Base-by-base conservation (phyloP, 1,284 basidiomycete species). In the Leccinum laetum region DNA sequence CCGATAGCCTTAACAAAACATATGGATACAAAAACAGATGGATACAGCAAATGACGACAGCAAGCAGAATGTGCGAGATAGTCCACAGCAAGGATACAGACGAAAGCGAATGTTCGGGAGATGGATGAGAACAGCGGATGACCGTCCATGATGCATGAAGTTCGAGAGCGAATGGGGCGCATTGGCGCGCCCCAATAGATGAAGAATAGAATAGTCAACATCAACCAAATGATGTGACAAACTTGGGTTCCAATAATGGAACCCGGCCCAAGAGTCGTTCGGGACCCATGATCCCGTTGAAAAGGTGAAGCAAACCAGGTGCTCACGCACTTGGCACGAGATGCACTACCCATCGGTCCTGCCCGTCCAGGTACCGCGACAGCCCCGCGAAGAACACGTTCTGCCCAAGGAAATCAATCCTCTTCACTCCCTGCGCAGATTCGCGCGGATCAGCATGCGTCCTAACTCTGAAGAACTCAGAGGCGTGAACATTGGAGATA, bases 341-440 rank as follows among this genome's bases (percentile, higher is more conserved):
- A 59, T 63, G 65, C 16, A 73, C 69, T 46, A 73, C 75, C 75
- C 77, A 75, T 32, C 69, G 62, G 49, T 71, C 68, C 29, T 24
- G 67, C 9, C 73, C 75, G 11, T 76, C 70, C 35, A 58, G 63
- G 39, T 71, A 65, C 61, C 64, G 67, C 35, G 68, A 67, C 26
- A 75, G 29, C 2, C 74, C 74, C 10, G 65, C 73, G 39, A 78
- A 75, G 41, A 66, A 67, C 58, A 74, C 61, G 44, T 77, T 76
- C 1, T 65, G 74, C 55, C 77, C 77, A 62, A 75, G 76, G 67
- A 77, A 73, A 67, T 75, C 74, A 49, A 75, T 63, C 68, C 75
- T 69, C 71, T 77, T 77, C 41, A 75, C 62, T 6, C 74, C 74
- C 68, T 78, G 74, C 67, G 67, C 73, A 69, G 67, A 75, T 73